Evolutionary conservation across 1,284 basidiomycete genomes (phyloP).

Genomic region (Ustilago xerochloae): DNA sequence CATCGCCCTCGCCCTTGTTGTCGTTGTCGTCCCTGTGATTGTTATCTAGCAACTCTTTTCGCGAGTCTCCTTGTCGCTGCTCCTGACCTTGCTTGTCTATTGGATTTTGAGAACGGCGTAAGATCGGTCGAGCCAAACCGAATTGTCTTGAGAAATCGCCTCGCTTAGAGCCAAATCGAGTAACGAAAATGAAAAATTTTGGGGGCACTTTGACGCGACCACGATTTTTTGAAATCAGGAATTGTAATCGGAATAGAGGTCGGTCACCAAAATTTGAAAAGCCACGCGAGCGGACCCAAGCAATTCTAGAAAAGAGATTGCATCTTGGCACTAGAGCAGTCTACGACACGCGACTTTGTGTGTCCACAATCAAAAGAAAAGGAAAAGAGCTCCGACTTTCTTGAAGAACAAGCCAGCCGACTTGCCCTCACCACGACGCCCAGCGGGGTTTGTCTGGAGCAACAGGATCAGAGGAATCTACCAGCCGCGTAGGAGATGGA

Average conservation of each 20-base stretch:
- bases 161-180: neutral
- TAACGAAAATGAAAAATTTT: neutral
- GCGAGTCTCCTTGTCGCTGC: neutral
- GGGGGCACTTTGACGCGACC: neutral
- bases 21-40: neutral
- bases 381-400: neutral
- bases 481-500: too few relatives aligned
- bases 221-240: neutral
- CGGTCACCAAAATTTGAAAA: conserved; percentile 7
- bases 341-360: neutral
- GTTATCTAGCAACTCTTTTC: neutral
- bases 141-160: neutral
- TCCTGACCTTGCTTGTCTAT: too few relatives aligned
- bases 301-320: neutral
- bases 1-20: neutral
- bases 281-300: conserved; percentile 3
- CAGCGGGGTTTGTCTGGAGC: too few relatives aligned
- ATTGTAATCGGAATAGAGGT: conserved; percentile 1
- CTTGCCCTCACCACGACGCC: too few relatives aligned
- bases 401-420: neutral
- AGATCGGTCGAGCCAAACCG: neutral
- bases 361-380: neutral
- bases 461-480: too few relatives aligned
- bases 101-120: neutral
- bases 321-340: neutral